These are phyloP conservation scores for Casuarina glauca DNA, from an alignment of 306 rosid genomes.

Conservation along the genomic window DNA sequence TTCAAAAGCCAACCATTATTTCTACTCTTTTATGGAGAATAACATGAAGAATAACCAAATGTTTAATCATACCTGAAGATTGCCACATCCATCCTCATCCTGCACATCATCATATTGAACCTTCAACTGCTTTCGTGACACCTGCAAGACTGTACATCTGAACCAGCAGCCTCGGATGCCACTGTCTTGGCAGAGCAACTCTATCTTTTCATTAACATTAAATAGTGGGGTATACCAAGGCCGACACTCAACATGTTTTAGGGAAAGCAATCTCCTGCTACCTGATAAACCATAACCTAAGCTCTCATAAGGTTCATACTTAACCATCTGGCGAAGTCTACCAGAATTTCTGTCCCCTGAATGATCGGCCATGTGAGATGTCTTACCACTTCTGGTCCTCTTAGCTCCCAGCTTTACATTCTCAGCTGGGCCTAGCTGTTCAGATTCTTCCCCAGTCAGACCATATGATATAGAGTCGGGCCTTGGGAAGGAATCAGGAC, in stretches of 20 bases:
- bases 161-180: constrained; percentile 99
- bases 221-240: constrained; percentile 47
- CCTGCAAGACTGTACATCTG: constrained; percentile 75
- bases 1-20: background rate
- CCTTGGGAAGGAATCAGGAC: constrained; percentile 44
- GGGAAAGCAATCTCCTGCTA: constrained; percentile 45
- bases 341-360: constrained; percentile 53
- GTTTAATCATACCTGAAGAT: constrained; percentile 73
- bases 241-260: constrained; percentile 49
- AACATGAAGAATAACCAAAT: constrained; percentile 6
- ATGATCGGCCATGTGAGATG: constrained; percentile 40
- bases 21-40: constrained; percentile 23
- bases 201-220: constrained; percentile 78
- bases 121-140: constrained; percentile 71
- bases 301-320: constrained; percentile 44
- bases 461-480: constrained; percentile 38
- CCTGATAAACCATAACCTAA: constrained; percentile 46
- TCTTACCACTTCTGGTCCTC: constrained; percentile 67
- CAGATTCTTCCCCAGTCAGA: constrained; percentile 55
- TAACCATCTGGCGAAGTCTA: constrained; percentile 47
- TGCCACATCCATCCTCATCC: constrained; percentile 84
- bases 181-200: constrained; percentile 95
- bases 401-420: constrained; percentile 59
- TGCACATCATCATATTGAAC: constrained; percentile 78
- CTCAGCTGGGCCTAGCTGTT: constrained; percentile 51